phyloP scores from a whole-genome alignment of 495 filamentous ascomycete genomes.

The Rhizodiscina lignyota region DNA sequence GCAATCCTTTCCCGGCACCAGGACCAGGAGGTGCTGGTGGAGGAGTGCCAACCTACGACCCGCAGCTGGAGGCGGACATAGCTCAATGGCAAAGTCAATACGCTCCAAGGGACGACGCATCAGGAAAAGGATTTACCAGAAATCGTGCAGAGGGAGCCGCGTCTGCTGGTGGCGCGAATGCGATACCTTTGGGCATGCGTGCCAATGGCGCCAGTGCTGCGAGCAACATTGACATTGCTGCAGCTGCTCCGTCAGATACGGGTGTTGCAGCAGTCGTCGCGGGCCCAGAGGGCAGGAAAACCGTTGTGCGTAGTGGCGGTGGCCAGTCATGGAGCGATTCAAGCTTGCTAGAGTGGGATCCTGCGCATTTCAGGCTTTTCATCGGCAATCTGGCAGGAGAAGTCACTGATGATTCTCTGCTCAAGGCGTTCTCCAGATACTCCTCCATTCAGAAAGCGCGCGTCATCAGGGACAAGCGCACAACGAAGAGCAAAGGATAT shows the following conservation, averaged over 20 bases:
- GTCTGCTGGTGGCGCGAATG: constrained; percentile 29
- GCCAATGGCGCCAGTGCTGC: constrained; percentile 23
- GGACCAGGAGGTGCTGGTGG: constrained; percentile 28
- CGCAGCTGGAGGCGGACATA: constrained; percentile 82
- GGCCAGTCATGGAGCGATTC: constrained; percentile 81
- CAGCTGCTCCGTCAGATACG: constrained; percentile 27
- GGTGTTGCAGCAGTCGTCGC: constrained; percentile 8
- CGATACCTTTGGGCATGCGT: constrained; percentile 23
- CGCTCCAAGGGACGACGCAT: constrained; percentile 39
- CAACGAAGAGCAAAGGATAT: constrained; percentile 87
- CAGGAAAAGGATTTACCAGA: constrained; percentile 14
- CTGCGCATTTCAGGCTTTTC: constrained; percentile 83
- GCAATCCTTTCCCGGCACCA: constrained; percentile 70
- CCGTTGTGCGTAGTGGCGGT: constrained; percentile 72
- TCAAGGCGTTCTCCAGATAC: constrained; percentile 87
- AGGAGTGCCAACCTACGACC: constrained; percentile 37
- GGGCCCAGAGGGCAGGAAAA: constrained; percentile 35
- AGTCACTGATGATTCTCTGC: constrained; percentile 85
- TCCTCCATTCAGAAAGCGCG: constrained; percentile 78
- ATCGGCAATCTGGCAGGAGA: constrained; percentile 97
- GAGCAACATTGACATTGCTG: constrained; percentile 20
- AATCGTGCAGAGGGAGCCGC: constrained; percentile 15
- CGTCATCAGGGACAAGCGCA: constrained; percentile 90
- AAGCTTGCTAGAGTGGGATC: constrained; percentile 87
- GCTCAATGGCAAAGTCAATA: constrained; percentile 96